A percentile compares a stretch with the other conserved stretches of the same genome.
Evolutionary conservation across 495 filamentous ascomycete species (phyloP).

Genomic region (Talaromyces thailandensis): DNA sequence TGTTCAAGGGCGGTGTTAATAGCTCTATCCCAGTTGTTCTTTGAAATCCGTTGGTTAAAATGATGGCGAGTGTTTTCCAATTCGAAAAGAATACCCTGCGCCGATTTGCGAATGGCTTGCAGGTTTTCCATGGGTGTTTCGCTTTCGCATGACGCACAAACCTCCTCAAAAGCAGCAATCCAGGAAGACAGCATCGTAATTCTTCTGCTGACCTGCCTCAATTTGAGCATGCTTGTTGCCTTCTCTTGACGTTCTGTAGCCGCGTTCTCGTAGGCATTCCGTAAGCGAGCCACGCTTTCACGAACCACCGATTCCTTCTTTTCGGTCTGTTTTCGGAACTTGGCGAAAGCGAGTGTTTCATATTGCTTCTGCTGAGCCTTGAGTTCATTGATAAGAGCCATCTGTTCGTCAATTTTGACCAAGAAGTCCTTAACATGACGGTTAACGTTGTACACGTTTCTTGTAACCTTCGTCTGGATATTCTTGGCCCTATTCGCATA

Average conservation of each 20-base stretch:
- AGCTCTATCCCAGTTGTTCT: conserved; percentile 74
- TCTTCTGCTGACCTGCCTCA: conserved; percentile 74
- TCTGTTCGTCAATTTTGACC: conserved; percentile 96
- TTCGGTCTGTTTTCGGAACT: conserved; percentile 79
- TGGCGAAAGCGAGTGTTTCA: conserved; percentile 77
- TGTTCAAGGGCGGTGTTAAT: conserved; percentile 83
- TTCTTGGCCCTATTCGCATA: conserved; percentile 99
- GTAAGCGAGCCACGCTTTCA: conserved; percentile 74
- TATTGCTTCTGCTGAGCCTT: conserved; percentile 85
- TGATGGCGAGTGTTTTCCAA: conserved; percentile 83
- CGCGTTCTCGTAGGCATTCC: conserved; percentile 76
- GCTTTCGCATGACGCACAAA: conserved; percentile 61
- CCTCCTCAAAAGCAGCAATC: conserved; percentile 85
- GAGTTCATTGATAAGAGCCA: conserved; percentile 85
- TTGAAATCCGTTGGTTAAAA: conserved; percentile 71
- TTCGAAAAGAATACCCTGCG: conserved; percentile 78
- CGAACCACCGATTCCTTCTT: conserved; percentile 71
- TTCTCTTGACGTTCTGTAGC: conserved; percentile 71
- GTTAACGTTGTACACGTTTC: conserved; percentile 98
- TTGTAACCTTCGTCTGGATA: conserved; percentile 97
- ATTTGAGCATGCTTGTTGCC: conserved; percentile 68
- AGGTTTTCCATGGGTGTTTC: conserved; percentile 59
- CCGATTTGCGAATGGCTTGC: conserved; percentile 72
- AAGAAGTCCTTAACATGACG: conserved; percentile 97
- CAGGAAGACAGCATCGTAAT: conserved; percentile 79